Evolutionary conservation across 2,329 filamentous ascomycete species (phyloP).

Genomic region (Fusarium papillatum): DNA sequence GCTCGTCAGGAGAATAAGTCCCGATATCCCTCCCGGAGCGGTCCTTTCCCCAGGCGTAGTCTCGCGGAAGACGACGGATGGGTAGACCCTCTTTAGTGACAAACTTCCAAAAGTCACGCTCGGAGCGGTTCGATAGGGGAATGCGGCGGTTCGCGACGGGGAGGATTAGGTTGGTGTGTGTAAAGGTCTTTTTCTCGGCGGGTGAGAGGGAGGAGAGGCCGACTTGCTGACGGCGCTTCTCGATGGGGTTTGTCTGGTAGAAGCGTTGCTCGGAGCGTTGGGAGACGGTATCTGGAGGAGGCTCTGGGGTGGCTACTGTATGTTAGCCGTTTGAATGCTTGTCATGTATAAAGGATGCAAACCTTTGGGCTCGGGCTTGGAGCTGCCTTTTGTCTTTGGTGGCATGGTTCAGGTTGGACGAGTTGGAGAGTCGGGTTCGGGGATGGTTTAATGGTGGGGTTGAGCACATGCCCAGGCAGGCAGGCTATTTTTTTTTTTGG

Average conservation of each 20-base stretch:
- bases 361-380: conserved; percentile 46
- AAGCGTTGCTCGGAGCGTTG: conserved; percentile 62
- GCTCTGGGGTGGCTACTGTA: conserved; percentile 45
- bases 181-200: conserved; percentile 63
- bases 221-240: conserved; percentile 58
- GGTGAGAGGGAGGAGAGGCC: conserved; percentile 61
- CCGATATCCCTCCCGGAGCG: conserved; percentile 62
- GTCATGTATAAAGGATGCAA: neutral
- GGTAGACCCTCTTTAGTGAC: conserved; percentile 66
- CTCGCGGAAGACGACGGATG: conserved; percentile 56
- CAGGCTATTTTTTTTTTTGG: conserved; percentile 33
- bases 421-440: conserved; percentile 35
- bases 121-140: conserved; percentile 59
- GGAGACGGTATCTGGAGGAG: conserved; percentile 59
- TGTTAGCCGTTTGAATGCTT: conserved; percentile 8
- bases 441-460: conserved; percentile 43
- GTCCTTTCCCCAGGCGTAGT: conserved; percentile 65
- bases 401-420: conserved; percentile 47
- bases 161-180: conserved; percentile 60
- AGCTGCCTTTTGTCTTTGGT: conserved; percentile 53
- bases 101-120: conserved; percentile 71
- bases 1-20: conserved; percentile 61
- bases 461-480: conserved; percentile 5
- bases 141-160: conserved; percentile 54
- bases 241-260: conserved; percentile 64